Evolutionary conservation across 1,284 basidiomycete genomes (phyloP), one percentile per base, ranked within the genome.

Genomic region (Irpex lacteus): DNA sequence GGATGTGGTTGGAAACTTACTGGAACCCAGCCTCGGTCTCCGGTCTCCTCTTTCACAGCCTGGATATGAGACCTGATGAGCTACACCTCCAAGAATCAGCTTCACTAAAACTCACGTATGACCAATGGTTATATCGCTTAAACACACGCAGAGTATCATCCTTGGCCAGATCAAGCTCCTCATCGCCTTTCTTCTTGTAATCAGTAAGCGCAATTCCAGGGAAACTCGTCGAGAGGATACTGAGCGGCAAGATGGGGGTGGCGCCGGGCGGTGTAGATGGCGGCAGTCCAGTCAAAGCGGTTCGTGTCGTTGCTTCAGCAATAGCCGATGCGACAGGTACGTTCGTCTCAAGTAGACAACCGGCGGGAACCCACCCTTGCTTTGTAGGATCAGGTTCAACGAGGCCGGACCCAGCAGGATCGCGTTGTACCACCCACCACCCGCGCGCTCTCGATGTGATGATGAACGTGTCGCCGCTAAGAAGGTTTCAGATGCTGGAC

Each of bases 401-500:
- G 59, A 89, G 79, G 11, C 96, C 96, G 4, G 88, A 85, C 1
- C 95, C 96, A 55, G 87, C 88, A 21, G 92, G 90, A 75, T 99
- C 98, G 38, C 94, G 88, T 74, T 98, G 96, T 2, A 99, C 97
- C 40, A 98, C 93, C 95, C 97, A 99, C 98, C 98, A 99, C 0
- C 98, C 98, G 66, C 96, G 91, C 13, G 95, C 91, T 67, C 97
- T 90, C 64, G 93, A 94, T 61, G 98, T 81, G 71, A 98, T 97
- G 69, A 98, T 88, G 76, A 98, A 98, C 0, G 94, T 94, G 72
- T 96, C 92, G 40, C 91, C 91, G 38, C 91, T 95, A 68, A 3
- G 37, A 38, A 56, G 26, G 56, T 50, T 60, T 72, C 34, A 63
- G 62, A 54, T n/a, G n/a, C 50, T 9, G 63, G 53, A 54, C 37